These are phyloP conservation scores for peach (Prunus persica) DNA, from an alignment of 306 rosid genomes.

Conservation along the genomic window DNA sequence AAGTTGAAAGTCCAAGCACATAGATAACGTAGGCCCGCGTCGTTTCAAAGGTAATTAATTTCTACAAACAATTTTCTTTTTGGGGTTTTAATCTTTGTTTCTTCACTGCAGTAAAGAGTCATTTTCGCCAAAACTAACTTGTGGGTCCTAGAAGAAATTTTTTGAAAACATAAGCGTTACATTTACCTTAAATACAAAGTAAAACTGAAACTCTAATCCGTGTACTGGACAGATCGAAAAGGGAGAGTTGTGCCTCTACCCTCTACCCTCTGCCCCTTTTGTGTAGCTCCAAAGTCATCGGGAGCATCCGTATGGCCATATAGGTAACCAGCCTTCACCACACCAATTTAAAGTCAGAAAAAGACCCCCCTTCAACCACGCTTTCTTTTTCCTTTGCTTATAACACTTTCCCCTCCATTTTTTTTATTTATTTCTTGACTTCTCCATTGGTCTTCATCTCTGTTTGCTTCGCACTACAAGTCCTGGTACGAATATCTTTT, in stretches of 20 bases:
- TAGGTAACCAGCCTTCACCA: too few relatives aligned
- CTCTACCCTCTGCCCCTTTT: too few relatives aligned
- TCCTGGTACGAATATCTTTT: background rate
- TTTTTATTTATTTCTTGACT: background rate
- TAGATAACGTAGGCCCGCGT: background rate
- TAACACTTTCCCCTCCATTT: background rate
- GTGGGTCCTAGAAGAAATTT: too few relatives aligned
- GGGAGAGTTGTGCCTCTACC: background rate
- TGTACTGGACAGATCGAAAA: background rate
- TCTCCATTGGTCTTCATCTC: background rate
- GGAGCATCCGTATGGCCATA: too few relatives aligned
- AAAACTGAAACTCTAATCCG: background rate
- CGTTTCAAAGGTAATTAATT: background rate
- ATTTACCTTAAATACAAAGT: background rate
- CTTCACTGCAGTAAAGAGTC: too few relatives aligned
- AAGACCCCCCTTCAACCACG: background rate
- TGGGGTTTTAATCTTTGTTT: too few relatives aligned
- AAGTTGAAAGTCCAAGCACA: background rate
- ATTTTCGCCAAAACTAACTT: too few relatives aligned
- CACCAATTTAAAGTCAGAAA: too few relatives aligned
- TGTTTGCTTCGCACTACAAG: background rate
- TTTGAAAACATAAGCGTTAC: too few relatives aligned
- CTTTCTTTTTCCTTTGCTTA: background rate
- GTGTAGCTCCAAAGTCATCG: too few relatives aligned
- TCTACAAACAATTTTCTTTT: background rate